Conservation (phyloP, 2,329 filamentous ascomycete genomes). For the Cladobotryum mycophilum region DNA sequence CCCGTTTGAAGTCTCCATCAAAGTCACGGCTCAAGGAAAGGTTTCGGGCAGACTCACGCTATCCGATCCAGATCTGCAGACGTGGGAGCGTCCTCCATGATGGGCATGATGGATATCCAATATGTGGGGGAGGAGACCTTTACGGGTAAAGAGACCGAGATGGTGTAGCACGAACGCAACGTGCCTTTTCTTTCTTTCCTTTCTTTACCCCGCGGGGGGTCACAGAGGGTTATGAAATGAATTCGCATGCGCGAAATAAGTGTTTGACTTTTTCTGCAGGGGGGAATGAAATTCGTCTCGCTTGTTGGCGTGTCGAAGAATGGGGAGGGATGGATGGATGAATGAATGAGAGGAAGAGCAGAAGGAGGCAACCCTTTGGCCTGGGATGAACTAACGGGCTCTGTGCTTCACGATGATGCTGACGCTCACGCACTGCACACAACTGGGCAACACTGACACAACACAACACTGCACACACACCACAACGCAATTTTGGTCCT, state of each 20-base stretch:
- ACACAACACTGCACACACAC: background rate
- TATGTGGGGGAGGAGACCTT: conserved; percentile 4
- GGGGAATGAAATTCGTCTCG: background rate
- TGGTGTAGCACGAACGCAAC: conserved; percentile 9
- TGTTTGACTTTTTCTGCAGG: conserved; percentile 1
- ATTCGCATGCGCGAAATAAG: conserved; percentile 6
- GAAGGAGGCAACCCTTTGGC: background rate
- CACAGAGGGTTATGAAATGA: conserved; percentile 1
- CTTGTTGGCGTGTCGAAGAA: background rate
- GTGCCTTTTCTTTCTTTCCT: background rate
- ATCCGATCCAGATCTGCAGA: conserved; percentile 14
- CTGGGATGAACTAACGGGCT: background rate
- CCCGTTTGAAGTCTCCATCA: background rate
- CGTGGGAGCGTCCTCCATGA: conserved; percentile 10
- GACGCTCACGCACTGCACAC: background rate
- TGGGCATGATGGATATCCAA: conserved; percentile 5
- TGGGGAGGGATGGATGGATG: background rate
- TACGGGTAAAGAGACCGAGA: conserved; percentile 11
- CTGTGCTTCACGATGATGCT: background rate
- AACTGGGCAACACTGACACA: background rate
- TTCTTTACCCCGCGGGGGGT: conserved; percentile 10
- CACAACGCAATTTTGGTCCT: too few species aligned
- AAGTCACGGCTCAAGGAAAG: background rate
- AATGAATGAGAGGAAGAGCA: background rate
- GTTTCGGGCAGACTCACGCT: conserved; percentile 11